A percentile compares a stretch with the other conserved stretches of the same genome.
Evolutionary conservation across 495 filamentous ascomycete species (phyloP).

Genomic region (Aspergillus wentii): DNA sequence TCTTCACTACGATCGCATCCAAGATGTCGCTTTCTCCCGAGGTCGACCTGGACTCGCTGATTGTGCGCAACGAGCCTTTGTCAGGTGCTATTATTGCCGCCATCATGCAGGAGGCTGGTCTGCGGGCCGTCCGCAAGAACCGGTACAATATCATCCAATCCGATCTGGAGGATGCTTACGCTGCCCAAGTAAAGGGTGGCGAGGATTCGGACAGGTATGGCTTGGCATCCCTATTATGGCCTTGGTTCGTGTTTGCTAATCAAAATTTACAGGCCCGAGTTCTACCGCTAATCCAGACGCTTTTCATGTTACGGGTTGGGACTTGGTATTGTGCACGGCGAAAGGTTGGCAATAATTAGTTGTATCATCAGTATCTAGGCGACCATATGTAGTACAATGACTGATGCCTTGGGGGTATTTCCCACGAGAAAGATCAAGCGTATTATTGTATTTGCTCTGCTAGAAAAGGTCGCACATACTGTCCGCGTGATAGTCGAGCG

Average conservation of each 20-base stretch:
- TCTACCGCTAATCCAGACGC: constrained; percentile 43
- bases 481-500: no score
- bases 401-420: constrained; percentile 5
- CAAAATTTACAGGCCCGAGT: constrained; percentile 44
- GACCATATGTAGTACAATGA: constrained; percentile 21
- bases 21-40: constrained; percentile 97
- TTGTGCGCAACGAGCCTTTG: constrained; percentile 92
- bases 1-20: constrained; percentile 90
- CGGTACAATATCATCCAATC: constrained; percentile 97
- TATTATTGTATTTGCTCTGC: no score
- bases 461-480: no score
- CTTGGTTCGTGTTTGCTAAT: constrained; percentile 1
- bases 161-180: constrained; percentile 94
- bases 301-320: constrained; percentile 8
- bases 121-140: constrained; percentile 95
- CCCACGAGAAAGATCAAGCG: no score
- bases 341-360: constrained; percentile 22
- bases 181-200: constrained; percentile 87
- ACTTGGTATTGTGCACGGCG: constrained; percentile 16
- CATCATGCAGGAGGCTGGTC: constrained; percentile 97
- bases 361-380: constrained; percentile 35
- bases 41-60: constrained; percentile 91
- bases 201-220: constrained; percentile 61
- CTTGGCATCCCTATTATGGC: no score
- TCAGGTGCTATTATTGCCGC: constrained; percentile 95